Evolutionary conservation across 176 grass and related monocot species (phyloP), one percentile per base, ranked within the genome.

Genomic region (Hyparrhenia diplandra): DNA sequence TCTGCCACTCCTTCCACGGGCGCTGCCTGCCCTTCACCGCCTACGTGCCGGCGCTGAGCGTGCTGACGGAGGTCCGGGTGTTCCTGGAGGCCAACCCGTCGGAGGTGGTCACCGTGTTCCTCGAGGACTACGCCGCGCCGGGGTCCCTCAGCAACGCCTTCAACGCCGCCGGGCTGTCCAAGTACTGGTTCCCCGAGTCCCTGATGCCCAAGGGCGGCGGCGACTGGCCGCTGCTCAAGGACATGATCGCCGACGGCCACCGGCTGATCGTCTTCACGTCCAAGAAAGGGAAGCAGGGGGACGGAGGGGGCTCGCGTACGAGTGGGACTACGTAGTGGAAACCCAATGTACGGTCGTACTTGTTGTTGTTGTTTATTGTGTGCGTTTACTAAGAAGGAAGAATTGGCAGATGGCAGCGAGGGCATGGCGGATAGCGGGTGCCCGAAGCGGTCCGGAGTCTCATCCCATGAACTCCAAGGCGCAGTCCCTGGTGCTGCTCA

Each of bases 231-330:
- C 55, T 82, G 71, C 90, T 93, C 72, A 77, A 46, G 75, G 76
- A 91, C 75, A 98, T 95, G 96, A 86, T 95, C 80, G 63, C 42
- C 10, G 47, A 85, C 11, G 77, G 86, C 51, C 72, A 87, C 16
- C 90, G 92, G 5, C 84, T 98, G 21, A 4, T 95, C 36, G 88
- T 98, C 2, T 98, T 98, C 90, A 93, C 92, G 31, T 95, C 90
- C 37, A 89, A 88, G 87, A 59, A 70, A 13, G 81, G 90, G 6
- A 94, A 92, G 76, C 74, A 93, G n/a, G 45, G 42, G 25, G 21
- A 77, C 67, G 12, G 95, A 98, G n/a, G 37, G 82, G 82, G 3
- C 64, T 87, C 5, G 75, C 95, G 0, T 87, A 91, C 45, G 62
- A 84, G 72, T 98, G 95, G 92, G 81, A 82, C 54, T 93, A 93